phyloP scores from a whole-genome alignment of 179 eudicot genomes.

The Camellia oleifera region DNA sequence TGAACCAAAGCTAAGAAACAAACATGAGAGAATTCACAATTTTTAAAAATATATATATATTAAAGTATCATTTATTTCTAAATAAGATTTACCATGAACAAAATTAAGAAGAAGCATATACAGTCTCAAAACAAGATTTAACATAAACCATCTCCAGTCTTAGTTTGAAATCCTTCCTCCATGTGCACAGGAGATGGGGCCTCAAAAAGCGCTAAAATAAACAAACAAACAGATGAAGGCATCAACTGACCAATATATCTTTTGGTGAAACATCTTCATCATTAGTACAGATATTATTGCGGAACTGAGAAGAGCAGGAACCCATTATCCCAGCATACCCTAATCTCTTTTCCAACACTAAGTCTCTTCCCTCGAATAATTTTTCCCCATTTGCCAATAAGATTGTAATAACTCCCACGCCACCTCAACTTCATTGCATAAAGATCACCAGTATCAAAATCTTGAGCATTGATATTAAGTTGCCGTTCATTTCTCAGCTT shows the following conservation, averaged over 20 bases:
- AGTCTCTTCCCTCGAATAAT: constrained; percentile 25
- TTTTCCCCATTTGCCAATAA: constrained; percentile 30
- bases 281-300: constrained; percentile 2
- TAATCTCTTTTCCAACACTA: constrained; percentile 21
- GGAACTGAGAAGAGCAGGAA: constrained; percentile 27
- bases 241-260: constrained; percentile 2
- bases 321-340: constrained; percentile 26
- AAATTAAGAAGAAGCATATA: background rate
- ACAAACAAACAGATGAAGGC: background rate
- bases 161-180: background rate
- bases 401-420: constrained; percentile 29
- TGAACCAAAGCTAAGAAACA: background rate
- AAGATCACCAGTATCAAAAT: constrained; percentile 25
- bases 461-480: constrained; percentile 23
- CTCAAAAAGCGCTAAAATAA: background rate
- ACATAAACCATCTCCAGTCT: background rate
- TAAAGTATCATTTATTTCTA: too few relatives aligned
- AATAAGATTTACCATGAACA: too few relatives aligned
- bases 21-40: background rate
- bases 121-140: background rate
- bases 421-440: constrained; percentile 27
- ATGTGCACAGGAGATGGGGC: background rate
- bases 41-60: background rate
- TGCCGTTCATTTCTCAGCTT: constrained; percentile 22
- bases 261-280: background rate